These are phyloP conservation scores for Dendrostoma leiphaemia DNA, from an alignment of 2,329 filamentous ascomycete species.

Conservation along the genomic window DNA sequence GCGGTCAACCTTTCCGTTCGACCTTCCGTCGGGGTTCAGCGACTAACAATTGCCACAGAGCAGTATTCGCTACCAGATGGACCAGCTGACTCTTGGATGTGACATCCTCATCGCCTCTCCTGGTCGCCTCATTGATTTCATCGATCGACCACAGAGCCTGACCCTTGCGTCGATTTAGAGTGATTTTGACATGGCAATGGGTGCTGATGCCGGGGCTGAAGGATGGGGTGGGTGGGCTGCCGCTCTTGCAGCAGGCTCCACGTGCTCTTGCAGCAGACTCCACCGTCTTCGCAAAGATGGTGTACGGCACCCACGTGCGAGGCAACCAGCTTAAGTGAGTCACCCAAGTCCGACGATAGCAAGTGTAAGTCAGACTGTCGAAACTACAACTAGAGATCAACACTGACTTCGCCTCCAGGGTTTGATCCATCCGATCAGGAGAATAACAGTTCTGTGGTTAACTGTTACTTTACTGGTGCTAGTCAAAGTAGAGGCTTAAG, in stretches of 20 bases:
- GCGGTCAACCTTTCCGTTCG: too few species aligned
- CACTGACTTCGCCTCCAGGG: not conserved
- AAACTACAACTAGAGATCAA: too few species aligned
- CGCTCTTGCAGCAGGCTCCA: too few species aligned
- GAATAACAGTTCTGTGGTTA: conserved; percentile 6
- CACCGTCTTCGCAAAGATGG: conserved; percentile 15
- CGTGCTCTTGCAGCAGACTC: conserved; percentile 12
- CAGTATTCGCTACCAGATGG: conserved; percentile 64
- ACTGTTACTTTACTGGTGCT: conserved; percentile 13
- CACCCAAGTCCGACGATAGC: not conserved
- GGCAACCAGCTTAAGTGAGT: conserved; percentile 15
- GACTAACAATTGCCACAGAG: too few species aligned
- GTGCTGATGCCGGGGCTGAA: too few species aligned
- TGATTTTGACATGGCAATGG: too few species aligned
- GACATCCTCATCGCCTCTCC: conserved; percentile 88
- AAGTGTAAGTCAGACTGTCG: not conserved
- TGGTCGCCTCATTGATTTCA: conserved; percentile 82
- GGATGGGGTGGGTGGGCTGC: too few species aligned
- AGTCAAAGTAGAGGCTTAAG: not conserved
- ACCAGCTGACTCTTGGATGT: conserved; percentile 77
- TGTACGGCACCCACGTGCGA: too few species aligned
- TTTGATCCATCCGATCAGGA: conserved; percentile 7
- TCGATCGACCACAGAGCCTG: conserved; percentile 66
- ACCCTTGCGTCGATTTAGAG: too few species aligned
- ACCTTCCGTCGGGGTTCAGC: too few species aligned